These are phyloP conservation scores for Crithidia brevicula DNA, from an alignment of 208 protist genomes.

Conservation along the genomic window DNA sequence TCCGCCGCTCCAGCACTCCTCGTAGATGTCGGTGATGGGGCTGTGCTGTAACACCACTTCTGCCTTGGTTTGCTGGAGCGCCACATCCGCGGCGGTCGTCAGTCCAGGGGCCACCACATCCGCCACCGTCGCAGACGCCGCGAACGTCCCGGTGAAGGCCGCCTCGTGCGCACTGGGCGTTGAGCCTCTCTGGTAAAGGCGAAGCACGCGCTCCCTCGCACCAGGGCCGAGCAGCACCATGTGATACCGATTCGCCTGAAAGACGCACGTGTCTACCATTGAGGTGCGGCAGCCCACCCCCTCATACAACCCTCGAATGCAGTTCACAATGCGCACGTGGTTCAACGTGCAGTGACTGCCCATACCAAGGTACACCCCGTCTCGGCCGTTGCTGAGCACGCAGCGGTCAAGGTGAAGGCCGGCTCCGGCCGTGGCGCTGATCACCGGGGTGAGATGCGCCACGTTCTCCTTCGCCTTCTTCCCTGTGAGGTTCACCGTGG, in stretches of 20 bases:
- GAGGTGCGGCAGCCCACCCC: constrained; percentile 53
- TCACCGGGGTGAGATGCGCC: constrained; percentile 26
- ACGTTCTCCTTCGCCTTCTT: constrained; percentile 5
- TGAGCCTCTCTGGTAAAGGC: not conserved
- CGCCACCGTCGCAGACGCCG: not conserved
- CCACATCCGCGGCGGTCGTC: constrained; percentile 20
- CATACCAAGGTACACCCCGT: constrained; percentile 67
- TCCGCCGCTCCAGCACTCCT: constrained; percentile 44
- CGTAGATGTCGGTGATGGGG: constrained; percentile 68
- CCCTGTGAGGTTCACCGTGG: not conserved
- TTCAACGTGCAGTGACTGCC: constrained; percentile 42
- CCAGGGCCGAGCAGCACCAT: constrained; percentile 54
- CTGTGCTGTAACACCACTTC: constrained; percentile 63
- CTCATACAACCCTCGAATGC: constrained; percentile 67
- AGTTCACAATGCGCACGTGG: constrained; percentile 45
- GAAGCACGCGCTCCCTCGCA: constrained; percentile 21
- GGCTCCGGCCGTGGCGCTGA: constrained; percentile 49
- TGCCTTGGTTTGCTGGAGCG: constrained; percentile 33
- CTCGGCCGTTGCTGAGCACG: constrained; percentile 55
- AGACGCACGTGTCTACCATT: constrained; percentile 30
- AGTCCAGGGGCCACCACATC: constrained; percentile 30
- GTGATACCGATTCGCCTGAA: constrained; percentile 63
- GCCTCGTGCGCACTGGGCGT: not conserved
- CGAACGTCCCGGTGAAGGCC: constrained; percentile 14
- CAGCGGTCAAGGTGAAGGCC: constrained; percentile 44